These are phyloP conservation scores for Leptoxyphium fumago DNA, from an alignment of 2,329 filamentous ascomycete genomes.

Conservation along the genomic window DNA sequence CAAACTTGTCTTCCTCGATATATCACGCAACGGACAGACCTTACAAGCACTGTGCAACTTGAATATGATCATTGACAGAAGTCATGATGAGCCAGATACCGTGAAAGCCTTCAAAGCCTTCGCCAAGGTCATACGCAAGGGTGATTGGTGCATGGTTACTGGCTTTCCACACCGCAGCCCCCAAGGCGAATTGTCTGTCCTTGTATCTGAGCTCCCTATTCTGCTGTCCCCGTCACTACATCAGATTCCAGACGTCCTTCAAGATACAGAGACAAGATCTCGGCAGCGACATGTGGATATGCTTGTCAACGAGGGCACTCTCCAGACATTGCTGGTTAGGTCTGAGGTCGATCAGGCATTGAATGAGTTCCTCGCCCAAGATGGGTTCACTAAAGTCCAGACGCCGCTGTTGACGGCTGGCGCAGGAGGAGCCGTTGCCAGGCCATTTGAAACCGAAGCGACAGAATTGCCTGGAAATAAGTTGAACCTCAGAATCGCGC, in stretches of 20 bases:
- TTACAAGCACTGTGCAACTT: conserved; percentile 67
- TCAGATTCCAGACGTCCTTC: conserved; percentile 56
- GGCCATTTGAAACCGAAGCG: conserved; percentile 68
- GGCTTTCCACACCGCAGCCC: conserved; percentile 56
- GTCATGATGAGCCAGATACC: conserved; percentile 13
- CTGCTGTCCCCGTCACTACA: conserved; percentile 68
- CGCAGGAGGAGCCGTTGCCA: conserved; percentile 76
- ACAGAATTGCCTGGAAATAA: conserved; percentile 59
- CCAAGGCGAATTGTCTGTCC: conserved; percentile 62
- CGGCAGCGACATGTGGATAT: conserved; percentile 76
- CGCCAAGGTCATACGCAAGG: conserved; percentile 54
- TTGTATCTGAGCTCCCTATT: conserved; percentile 51
- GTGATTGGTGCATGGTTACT: conserved; percentile 60
- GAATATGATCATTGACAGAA: conserved; percentile 27
- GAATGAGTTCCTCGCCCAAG: conserved; percentile 55
- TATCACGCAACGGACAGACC: conserved; percentile 56
- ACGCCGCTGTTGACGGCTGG: conserved; percentile 75
- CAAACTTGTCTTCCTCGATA: conserved; percentile 72
- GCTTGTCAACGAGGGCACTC: conserved; percentile 54
- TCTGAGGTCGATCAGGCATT: conserved; percentile 61
- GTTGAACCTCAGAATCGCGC: conserved; percentile 73
- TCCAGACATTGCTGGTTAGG: conserved; percentile 58
- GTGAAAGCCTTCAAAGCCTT: conserved; percentile 42
- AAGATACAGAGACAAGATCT: conserved; percentile 56
- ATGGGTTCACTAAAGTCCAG: conserved; percentile 70